Percentiles rank a stretch among this genome's conserved stretches.
Evolutionary conservation across 345 rosid species (phyloP).

Genomic region (Angophora floribunda): DNA sequence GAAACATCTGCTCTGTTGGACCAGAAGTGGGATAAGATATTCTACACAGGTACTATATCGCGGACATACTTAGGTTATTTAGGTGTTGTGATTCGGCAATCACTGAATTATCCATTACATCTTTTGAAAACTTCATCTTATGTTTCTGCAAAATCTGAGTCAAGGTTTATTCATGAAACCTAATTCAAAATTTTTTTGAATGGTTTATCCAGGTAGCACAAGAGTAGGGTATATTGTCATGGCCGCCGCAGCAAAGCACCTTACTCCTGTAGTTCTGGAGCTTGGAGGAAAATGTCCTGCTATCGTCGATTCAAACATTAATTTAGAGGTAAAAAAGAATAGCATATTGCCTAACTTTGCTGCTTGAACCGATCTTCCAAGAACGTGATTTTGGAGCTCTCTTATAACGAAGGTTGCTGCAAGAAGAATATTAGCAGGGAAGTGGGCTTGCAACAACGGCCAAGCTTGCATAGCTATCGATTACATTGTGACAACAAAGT

Average conservation of each 20-base stretch:
- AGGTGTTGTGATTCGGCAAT: neutral
- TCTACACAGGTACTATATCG: constrained; percentile 31
- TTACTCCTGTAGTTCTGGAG: constrained; percentile 36
- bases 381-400: neutral
- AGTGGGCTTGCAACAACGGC: constrained; percentile 41
- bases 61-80: neutral
- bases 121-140: neutral
- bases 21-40: constrained; percentile 47
- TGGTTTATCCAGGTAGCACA: constrained; percentile 16
- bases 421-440: constrained; percentile 43
- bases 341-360: neutral
- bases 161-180: neutral
- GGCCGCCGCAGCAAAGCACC: constrained; percentile 55
- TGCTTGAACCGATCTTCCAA: neutral
- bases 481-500: constrained; percentile 33
- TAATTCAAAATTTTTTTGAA: neutral
- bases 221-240: constrained; percentile 42
- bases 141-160: neutral
- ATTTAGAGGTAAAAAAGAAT: constrained; percentile 16
- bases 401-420: constrained; percentile 19
- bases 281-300: constrained; percentile 59
- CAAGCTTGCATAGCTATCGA: constrained; percentile 48
- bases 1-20: constrained; percentile 36
- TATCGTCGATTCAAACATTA: constrained; percentile 31
- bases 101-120: neutral